Evolutionary conservation across 2,329 filamentous ascomycete species (phyloP).

Genomic region (Beauveria varroae): DNA sequence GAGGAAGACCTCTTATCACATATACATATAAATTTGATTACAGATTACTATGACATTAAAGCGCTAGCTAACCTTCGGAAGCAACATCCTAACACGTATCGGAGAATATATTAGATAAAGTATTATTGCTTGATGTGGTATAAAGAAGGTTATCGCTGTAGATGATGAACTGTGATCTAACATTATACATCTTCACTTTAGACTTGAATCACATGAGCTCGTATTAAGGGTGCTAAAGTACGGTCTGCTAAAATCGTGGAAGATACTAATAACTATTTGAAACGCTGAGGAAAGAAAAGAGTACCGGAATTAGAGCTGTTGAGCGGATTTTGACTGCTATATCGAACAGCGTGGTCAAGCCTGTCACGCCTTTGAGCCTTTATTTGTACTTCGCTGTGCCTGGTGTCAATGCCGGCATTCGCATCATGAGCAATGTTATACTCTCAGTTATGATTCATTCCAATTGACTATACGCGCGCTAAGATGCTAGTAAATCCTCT

Average conservation of each 20-base stretch:
- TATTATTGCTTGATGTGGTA: neutral
- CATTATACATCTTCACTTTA: neutral
- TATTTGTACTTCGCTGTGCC: neutral
- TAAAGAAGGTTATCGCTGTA: neutral
- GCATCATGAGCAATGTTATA: neutral
- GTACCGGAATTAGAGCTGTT: neutral
- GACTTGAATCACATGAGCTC: neutral
- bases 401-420: neutral
- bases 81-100: conserved; percentile 7
- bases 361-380: neutral
- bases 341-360: neutral
- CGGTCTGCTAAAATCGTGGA: neutral
- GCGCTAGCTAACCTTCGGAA: conserved; percentile 13
- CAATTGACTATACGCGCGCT: neutral
- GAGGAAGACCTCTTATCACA: conserved; percentile 13
- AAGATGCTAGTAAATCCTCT: neutral
- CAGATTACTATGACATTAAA: conserved; percentile 16
- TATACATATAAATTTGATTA: conserved; percentile 17
- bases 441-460: neutral
- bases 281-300: neutral
- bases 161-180: neutral
- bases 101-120: neutral
- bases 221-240: neutral
- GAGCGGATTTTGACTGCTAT: neutral
- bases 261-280: neutral